phyloP scores from a whole-genome alignment of 129 eudicot species.

The Lactuca saligna region DNA sequence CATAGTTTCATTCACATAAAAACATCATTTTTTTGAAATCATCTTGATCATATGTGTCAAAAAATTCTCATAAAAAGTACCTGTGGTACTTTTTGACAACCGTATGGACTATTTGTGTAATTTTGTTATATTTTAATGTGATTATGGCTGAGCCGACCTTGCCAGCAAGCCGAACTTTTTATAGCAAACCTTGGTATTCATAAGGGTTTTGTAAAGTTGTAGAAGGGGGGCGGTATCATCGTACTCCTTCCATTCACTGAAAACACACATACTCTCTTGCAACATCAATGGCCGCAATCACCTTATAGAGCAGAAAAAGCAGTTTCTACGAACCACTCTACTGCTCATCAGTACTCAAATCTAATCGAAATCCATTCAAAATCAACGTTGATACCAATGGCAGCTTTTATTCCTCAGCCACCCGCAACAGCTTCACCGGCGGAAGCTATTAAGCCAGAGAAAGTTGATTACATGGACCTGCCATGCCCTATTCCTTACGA shows the following conservation, averaged over 20 bases:
- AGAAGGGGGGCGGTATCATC: slow-evolving; percentile 14
- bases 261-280: slow-evolving; percentile 3
- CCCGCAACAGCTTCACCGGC: slow-evolving; percentile 31
- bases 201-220: slow-evolving; percentile 31
- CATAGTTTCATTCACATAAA: background rate
- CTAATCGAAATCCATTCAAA: slow-evolving; percentile 15
- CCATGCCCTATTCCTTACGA: slow-evolving; percentile 94
- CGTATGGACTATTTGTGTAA: background rate
- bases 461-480: slow-evolving; percentile 68
- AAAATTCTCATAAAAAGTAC: no score
- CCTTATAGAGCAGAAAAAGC: background rate
- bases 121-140: background rate
- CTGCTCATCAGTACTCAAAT: background rate
- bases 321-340: background rate
- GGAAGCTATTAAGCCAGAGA: slow-evolving; percentile 42
- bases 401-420: slow-evolving; percentile 47
- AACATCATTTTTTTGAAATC: background rate
- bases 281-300: slow-evolving; percentile 26
- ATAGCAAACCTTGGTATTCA: background rate
- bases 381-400: slow-evolving; percentile 47
- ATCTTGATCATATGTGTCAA: background rate
- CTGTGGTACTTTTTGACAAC: no score
- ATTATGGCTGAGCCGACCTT: slow-evolving; percentile 22
- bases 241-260: slow-evolving; percentile 17
- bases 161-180: slow-evolving; percentile 7